Percentiles rank a stretch among this genome's conserved stretches.
phyloP scores from a whole-genome alignment of 2,329 filamentous ascomycete species.

The Helicocarpus griseus region DNA sequence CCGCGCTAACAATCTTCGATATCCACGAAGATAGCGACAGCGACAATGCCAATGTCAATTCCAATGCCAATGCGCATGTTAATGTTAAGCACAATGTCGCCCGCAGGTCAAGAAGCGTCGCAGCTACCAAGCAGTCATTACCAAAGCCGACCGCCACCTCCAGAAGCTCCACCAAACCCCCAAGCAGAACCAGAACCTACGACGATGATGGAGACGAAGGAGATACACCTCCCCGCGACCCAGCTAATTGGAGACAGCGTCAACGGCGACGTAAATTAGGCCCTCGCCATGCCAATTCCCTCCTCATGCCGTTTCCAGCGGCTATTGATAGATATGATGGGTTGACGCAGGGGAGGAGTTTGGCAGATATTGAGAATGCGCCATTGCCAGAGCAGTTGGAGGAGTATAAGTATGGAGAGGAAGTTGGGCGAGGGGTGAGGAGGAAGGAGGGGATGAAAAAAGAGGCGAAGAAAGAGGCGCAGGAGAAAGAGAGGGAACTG shows the following conservation, averaged over 20 bases:
- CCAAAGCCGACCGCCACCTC: too few species aligned
- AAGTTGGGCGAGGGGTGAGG: not conserved
- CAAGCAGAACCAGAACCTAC: not conserved
- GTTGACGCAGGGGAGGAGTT: not conserved
- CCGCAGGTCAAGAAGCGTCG: too few species aligned
- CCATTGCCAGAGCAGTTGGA: slow-evolving; percentile 1
- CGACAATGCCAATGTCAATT: not conserved
- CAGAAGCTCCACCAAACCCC: too few species aligned
- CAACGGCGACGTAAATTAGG: not conserved
- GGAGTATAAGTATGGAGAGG: not conserved
- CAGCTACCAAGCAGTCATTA: too few species aligned
- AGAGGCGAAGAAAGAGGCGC: not conserved
- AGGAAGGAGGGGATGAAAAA: not conserved
- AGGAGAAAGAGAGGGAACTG: not conserved
- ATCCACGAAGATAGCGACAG: not conserved
- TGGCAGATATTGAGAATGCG: slow-evolving; percentile 1
- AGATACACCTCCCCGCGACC: not conserved
- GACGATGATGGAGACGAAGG: slow-evolving; percentile 1
- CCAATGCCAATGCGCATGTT: not conserved
- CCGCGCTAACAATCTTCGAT: not conserved
- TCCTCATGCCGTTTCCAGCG: not conserved
- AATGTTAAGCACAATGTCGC: too few species aligned
- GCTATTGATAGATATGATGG: not conserved
- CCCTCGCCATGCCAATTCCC: not conserved
- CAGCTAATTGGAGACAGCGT: not conserved